Base-by-base conservation (phyloP, 768 basidiomycete genomes). In the Suillus alpinus region DNA sequence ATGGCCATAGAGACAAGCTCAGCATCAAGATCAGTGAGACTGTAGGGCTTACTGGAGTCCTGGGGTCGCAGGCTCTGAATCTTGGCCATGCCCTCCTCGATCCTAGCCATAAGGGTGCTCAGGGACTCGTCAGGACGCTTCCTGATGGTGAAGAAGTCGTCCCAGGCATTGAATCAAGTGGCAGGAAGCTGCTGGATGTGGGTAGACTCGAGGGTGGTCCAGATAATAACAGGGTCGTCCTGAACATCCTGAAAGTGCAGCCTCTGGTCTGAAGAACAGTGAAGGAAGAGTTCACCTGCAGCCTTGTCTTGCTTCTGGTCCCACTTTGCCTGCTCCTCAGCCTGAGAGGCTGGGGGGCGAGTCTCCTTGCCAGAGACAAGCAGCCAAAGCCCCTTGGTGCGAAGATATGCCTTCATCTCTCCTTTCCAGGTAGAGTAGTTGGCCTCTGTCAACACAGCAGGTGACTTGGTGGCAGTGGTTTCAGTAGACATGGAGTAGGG, bases 1-100 rank as follows among this genome's bases (percentile, higher is more conserved):
- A 67, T 61, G 3, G 59, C 26, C 59, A 60, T 60, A 29, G 63
- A 64, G 34, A 58, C 47, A 0, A 66, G 53, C n/a, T 67, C 59
- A 10, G 47, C 23, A 31, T 65, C 59, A 0, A 58, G 36, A 0
- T 43, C 31, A 1, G 23, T 39, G 1, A 65, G 0, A 2, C 32
- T 29, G 14, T 59, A 67, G n/a, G 18, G 1, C 1, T 52, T 37
- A 4, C 16, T 40, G 20, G 8, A 4, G 53, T 36, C 53, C 0
- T 41, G 2, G 0, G 32, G 12, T 20, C n/a, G 18, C 0, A 66
- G 56, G 0, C 66, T 57, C 34, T 67, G 40, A 16, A 67, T 65
- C 2, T 40, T 29, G 10, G n/a, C 1, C 61, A 66, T 63, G n/a
- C 32, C 32, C 0, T 55, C 34, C 2, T 37, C 53, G 2, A 16